These are phyloP conservation scores for Citrus sp. DNA, from an alignment of 345 rosid genomes.

Conservation along the genomic window DNA sequence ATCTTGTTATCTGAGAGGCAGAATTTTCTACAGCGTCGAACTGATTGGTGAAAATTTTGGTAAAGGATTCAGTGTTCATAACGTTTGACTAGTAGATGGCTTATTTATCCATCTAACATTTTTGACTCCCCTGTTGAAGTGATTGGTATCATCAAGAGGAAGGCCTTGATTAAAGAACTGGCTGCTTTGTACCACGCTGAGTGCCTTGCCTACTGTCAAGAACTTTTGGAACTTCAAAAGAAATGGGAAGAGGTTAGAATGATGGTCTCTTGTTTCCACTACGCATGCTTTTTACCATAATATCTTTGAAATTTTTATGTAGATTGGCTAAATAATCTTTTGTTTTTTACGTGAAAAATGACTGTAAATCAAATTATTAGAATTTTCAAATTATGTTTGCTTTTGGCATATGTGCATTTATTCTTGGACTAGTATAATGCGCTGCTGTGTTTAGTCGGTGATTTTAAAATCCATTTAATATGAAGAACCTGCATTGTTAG, in stretches of 20 bases:
- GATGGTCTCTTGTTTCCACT: neutral
- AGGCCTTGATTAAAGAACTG: slow-evolving; percentile 83
- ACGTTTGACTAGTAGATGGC: neutral
- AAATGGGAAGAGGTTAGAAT: slow-evolving; percentile 66
- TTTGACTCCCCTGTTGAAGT: slow-evolving; percentile 33
- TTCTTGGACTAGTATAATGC: neutral
- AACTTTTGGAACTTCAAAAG: slow-evolving; percentile 80
- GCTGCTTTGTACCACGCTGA: slow-evolving; percentile 83
- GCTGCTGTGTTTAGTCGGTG: neutral
- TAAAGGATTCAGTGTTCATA: neutral
- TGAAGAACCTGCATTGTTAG: neutral
- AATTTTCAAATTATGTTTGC: neutral
- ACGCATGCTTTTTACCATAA: neutral
- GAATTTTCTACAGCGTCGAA: neutral
- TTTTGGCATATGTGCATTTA: neutral
- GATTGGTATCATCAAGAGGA: slow-evolving; percentile 95
- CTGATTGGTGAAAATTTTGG: neutral
- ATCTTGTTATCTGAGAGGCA: neutral
- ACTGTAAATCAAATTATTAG: neutral
- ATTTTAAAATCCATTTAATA: too few relatives aligned
- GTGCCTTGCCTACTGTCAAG: slow-evolving; percentile 76
- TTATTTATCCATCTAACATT: slow-evolving; percentile 8
- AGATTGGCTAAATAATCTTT: neutral
- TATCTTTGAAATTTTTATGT: neutral
- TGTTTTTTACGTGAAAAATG: neutral